Percentiles rank a stretch among this genome's conserved stretches.
Conservation (phyloP, 2,329 filamentous ascomycete genomes). For the Cladosporium sp. region DNA sequence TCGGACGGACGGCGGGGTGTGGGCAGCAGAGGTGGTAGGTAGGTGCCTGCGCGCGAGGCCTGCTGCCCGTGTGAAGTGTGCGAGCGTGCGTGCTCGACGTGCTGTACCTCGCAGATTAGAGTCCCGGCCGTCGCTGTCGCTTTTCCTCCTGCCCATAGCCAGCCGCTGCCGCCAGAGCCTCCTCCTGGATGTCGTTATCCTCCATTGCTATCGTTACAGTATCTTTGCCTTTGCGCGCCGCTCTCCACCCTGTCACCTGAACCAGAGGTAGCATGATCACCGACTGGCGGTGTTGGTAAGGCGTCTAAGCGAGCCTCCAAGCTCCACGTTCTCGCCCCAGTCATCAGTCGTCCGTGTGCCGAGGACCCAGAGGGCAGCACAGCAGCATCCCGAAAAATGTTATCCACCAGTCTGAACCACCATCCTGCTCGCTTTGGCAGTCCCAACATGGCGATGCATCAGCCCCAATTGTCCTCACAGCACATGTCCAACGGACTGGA, state of each 20-base stretch:
- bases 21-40: not conserved
- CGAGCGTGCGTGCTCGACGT: not conserved
- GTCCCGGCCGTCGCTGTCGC: not conserved
- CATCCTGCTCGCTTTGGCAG: slow-evolving; percentile 30
- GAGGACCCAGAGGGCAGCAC: slow-evolving; percentile 13
- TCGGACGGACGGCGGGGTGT: slow-evolving; percentile 18
- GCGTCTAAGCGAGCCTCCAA: slow-evolving; percentile 20
- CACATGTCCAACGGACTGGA: slow-evolving; percentile 51
- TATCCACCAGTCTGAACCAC: slow-evolving; percentile 32
- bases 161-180: not conserved
- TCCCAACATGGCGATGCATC: slow-evolving; percentile 30
- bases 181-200: not conserved
- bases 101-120: slow-evolving; percentile 18
- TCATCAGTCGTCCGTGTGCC: slow-evolving; percentile 19
- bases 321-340: slow-evolving; percentile 20
- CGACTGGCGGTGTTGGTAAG: slow-evolving; percentile 16
- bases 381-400: slow-evolving; percentile 26
- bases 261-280: slow-evolving; percentile 12
- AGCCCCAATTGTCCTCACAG: slow-evolving; percentile 24
- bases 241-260: slow-evolving; percentile 1
- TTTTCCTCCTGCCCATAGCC: not conserved
- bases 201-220: not conserved
- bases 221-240: not conserved
- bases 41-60: not conserved
- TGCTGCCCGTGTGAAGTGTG: not conserved